phyloP scores from a whole-genome alignment of 23 red algal species.

The Gracilariopsis chorda region DNA sequence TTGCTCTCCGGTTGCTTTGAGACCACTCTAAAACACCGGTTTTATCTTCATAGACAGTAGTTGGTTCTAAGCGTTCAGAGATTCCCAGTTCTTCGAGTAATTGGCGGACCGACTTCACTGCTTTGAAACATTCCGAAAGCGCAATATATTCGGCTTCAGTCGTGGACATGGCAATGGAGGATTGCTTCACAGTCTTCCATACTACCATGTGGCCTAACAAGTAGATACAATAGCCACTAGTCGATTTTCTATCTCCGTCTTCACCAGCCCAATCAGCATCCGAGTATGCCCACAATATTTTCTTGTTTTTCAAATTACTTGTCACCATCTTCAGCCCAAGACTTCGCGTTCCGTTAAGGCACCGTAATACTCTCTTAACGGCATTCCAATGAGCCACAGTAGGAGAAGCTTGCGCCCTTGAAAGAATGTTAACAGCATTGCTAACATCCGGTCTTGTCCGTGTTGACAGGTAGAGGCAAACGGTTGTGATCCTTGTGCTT shows the following conservation, averaged over 20 bases:
- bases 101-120: not conserved
- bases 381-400: not conserved
- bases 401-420: not conserved
- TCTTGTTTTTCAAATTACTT: not conserved
- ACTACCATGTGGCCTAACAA: not conserved
- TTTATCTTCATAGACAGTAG: not conserved
- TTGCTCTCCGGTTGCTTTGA: not conserved
- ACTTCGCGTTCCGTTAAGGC: not conserved
- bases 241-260: not conserved
- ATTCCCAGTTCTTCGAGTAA: not conserved
- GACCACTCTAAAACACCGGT: not conserved
- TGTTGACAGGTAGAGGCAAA: not conserved
- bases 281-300: not conserved
- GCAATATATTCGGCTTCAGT: not conserved
- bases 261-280: not conserved
- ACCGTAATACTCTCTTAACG: not conserved
- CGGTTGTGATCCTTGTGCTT: too few relatives aligned
- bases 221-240: not conserved
- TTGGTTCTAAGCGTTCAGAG: too few relatives aligned
- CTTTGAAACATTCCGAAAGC: conserved; percentile 35
- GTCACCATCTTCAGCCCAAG: not conserved
- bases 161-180: not conserved
- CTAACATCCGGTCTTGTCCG: not conserved
- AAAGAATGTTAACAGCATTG: not conserved
- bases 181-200: conserved; percentile 1